Evolutionary conservation across 148 eudicot genomes (phyloP), one percentile per base, ranked within the genome.

Genomic region (Rhododendron kiyosumense): DNA sequence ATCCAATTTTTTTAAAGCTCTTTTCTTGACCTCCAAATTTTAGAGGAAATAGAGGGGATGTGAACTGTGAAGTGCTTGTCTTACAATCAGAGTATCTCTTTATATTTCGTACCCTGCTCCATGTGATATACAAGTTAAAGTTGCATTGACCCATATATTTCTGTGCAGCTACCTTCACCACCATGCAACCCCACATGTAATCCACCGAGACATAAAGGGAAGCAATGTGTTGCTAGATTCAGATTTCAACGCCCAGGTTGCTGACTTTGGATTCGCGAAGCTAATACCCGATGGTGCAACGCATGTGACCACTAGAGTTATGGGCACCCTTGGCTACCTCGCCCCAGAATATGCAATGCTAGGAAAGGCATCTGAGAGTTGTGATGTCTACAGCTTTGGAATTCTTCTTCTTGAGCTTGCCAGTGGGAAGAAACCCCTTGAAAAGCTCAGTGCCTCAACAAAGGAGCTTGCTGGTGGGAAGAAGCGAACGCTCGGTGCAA

Each of bases 171-270:
- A 95, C 87, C 94, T 97, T 83, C 99, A 97, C 86, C 93, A 92
- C 85, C 91, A 93, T 86, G 96, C 95, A 14, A 94, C 95, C 79
- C 99, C 98, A 30, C 99, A 94, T 89, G 91, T 97, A 63, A 97
- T 97, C 88, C 99, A 97, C 88, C 51, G 99, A 88, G 99, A 95
- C 90, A 82, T 97, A 74, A 97, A 97, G 91, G 98, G 96, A 3
- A 97, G 98, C 90, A 97, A 97, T 75, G 92, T 97, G 49, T 83
- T 97, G 83, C 94, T 97, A 15, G 98, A 93, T 79, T 90, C 93
- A 5, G 90, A 93, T 67, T 92, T 92, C 84, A 89, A 90, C 52
- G 93, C 95, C 36, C 87, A 79, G 84, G 94, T 93, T 22, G 93
- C 95, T 20, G 95, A 92, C 88, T 93, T 92, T 41, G 94, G 94